Evolutionary conservation across 2,329 filamentous ascomycete species (phyloP).

Genomic region (Daldinia sp.): DNA sequence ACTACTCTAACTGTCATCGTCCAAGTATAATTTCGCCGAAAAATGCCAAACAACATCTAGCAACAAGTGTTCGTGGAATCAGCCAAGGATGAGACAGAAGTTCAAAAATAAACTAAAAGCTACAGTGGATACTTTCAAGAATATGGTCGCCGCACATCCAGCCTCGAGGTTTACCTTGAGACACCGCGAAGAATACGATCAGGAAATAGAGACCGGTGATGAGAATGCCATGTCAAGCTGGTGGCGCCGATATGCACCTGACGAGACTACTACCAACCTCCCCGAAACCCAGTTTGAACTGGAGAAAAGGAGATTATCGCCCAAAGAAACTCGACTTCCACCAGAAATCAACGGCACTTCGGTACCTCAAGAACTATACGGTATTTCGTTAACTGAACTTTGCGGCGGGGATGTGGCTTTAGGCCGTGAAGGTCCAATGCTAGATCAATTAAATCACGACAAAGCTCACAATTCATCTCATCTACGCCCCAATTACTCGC

Average conservation of each 20-base stretch:
- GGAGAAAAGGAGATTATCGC: too few species aligned
- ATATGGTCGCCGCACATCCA: background rate
- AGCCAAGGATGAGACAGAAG: conserved; percentile 12
- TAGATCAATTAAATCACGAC: background rate
- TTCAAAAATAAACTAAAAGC: conserved; percentile 8
- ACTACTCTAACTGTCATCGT: background rate
- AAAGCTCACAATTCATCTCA: background rate
- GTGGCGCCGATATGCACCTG: too few species aligned
- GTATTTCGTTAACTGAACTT: too few species aligned
- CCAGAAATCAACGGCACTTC: too few species aligned
- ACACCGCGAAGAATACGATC: background rate
- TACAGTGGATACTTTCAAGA: conserved; percentile 11
- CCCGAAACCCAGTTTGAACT: too few species aligned
- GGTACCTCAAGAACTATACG: too few species aligned
- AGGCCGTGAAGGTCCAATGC: background rate
- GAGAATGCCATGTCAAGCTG: too few species aligned
- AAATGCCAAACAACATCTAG: conserved; percentile 21
- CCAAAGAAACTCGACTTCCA: too few species aligned
- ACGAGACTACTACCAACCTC: too few species aligned
- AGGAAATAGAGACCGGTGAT: background rate
- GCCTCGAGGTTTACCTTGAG: background rate
- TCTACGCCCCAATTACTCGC: background rate
- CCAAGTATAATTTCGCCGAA: conserved; percentile 14
- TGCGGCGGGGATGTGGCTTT: too few species aligned
- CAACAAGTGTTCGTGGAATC: conserved; percentile 33